Base-by-base conservation (phyloP, 208 protist genomes). In the Trypanosoma boissoni region DNA sequence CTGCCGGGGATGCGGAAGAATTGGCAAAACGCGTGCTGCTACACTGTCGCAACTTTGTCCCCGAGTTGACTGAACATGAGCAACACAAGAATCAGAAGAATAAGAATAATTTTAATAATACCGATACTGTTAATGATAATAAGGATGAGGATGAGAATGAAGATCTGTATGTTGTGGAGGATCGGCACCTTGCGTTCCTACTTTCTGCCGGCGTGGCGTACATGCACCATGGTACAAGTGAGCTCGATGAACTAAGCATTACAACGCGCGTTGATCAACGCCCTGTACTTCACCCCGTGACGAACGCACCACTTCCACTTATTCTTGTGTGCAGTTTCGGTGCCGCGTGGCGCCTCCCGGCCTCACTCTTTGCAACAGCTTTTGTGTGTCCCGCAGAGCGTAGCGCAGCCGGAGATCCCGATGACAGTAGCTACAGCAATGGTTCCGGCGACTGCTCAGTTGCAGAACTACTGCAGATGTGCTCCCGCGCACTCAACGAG, bases 241-340 rank as follows among this genome's bases (percentile, higher is more conserved):
- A 78, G 27, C 45, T 83, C 9, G 89, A 95, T 59, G 68, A 72
- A n/a, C 58, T 88, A 7, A 64, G 67, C 36, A 76, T 92, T 3
- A 70, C 84, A 27, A 62, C 80, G 43, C 44, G 58, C 23, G 53
- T 95, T 23, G 83, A 91, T 2, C 37, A 10, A 14, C 20, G 58
- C 6, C 78, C 80, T 5, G 78, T 75, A 10, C 18, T 67, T 12
- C 75, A 87, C 56, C 74, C 80, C 16, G 54, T 59, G 18, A 92
- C 78, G 18, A 65, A 75, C 20, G 67, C 51, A 42, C 0, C 49
- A 16, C 68, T 91, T 27, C 81, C 89, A 31, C 69, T 95, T 45
- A 37, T 85, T 21, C 69, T 95, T 34, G 85, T 92, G 7, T 89
- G 84, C 59, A 67, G 73, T 39, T 92, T 90, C 49, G 86, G 93